These are phyloP conservation scores for Sporothrix euskadiensis DNA, from an alignment of 2,329 filamentous ascomycete genomes.

Conservation along the genomic window DNA sequence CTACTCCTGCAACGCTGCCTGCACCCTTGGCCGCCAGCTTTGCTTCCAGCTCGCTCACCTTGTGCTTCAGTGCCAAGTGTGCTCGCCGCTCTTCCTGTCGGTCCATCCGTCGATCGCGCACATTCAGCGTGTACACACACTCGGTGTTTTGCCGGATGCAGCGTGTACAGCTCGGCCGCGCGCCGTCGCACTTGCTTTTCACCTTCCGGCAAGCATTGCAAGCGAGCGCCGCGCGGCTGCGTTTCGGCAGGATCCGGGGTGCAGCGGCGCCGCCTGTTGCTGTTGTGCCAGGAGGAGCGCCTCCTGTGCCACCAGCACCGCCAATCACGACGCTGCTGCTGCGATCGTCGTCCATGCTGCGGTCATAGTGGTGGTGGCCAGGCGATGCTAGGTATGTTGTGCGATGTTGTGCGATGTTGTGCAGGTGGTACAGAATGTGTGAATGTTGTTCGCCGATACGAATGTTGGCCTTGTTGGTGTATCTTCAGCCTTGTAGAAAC, in stretches of 20 bases:
- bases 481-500: not conserved
- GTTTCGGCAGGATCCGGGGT: constrained; percentile 27
- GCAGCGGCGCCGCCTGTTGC: not conserved
- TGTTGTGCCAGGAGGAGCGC: not conserved
- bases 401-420: not conserved
- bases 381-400: not conserved
- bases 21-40: constrained; percentile 28
- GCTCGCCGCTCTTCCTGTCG: constrained; percentile 29
- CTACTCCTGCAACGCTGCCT: not conserved
- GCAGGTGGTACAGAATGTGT: not conserved
- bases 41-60: constrained; percentile 34
- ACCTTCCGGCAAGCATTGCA: constrained; percentile 29
- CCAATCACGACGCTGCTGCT: constrained; percentile 12
- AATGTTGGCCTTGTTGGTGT: not conserved
- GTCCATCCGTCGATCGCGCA: constrained; percentile 27
- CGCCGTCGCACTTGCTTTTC: constrained; percentile 32
- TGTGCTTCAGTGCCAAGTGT: constrained; percentile 23
- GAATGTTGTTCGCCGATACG: not conserved
- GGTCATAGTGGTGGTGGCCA: not conserved
- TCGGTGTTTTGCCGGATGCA: constrained; percentile 27
- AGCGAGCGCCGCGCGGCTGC: constrained; percentile 27
- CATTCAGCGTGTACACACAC: constrained; percentile 31
- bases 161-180: constrained; percentile 29
- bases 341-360: constrained; percentile 3
- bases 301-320: not conserved